phyloP scores from a whole-genome alignment of 169 alveolate genomes.

The Plasmodium gaboni region DNA sequence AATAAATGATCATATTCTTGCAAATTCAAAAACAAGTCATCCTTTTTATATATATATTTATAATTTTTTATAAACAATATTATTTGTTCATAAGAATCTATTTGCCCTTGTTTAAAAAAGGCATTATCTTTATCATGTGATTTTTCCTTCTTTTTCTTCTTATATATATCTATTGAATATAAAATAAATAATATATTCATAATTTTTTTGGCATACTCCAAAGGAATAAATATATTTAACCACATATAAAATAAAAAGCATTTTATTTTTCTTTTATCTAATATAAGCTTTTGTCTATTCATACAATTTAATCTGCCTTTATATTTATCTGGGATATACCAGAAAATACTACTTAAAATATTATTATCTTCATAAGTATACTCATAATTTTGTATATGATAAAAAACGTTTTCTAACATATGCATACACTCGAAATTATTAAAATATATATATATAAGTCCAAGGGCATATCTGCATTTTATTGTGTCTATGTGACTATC shows the following conservation, averaged over 20 bases:
- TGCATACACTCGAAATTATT: conserved; percentile 21
- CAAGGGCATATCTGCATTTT: conserved; percentile 14
- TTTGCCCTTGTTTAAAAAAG: neutral
- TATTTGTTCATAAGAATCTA: conserved; percentile 19
- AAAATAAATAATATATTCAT: conserved; percentile 22
- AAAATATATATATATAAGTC: conserved; percentile 35
- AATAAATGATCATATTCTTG: conserved; percentile 20
- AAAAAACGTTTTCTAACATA: conserved; percentile 29
- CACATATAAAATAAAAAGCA: conserved; percentile 17
- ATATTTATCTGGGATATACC: conserved; percentile 27
- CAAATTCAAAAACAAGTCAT: conserved; percentile 20
- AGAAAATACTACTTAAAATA: conserved; percentile 11
- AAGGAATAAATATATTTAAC: conserved; percentile 28
- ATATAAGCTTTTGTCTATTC: conserved; percentile 3
- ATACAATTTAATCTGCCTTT: conserved; percentile 3
- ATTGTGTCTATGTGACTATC: conserved; percentile 26
- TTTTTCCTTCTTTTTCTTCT: conserved; percentile 2
- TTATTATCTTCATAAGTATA: conserved; percentile 17
- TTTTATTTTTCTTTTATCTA: conserved; percentile 7
- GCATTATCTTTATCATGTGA: conserved; percentile 1
- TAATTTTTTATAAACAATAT: conserved; percentile 18
- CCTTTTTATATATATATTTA: neutral
- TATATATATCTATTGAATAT: conserved; percentile 1
- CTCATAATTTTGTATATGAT: conserved; percentile 28
- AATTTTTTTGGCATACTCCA: conserved; percentile 15